phyloP scores from a whole-genome alignment of 2,329 filamentous ascomycete species.

The Xylariaceae sp. region DNA sequence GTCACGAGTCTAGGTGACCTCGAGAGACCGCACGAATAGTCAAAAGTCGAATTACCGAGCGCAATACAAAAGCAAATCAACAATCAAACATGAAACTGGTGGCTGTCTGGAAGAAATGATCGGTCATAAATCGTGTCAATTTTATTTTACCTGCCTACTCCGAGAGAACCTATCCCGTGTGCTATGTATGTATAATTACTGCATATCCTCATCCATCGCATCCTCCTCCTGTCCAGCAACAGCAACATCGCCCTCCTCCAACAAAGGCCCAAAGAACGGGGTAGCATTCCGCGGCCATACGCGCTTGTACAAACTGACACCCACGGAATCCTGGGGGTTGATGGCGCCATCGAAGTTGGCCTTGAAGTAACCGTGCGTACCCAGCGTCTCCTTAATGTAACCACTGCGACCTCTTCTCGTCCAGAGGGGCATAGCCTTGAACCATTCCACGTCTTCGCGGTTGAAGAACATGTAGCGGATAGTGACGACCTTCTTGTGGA shows the following conservation, averaged over 20 bases:
- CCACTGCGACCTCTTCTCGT: conserved; percentile 83
- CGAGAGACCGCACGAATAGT: no score
- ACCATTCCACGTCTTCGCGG: conserved; percentile 90
- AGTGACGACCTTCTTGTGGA: conserved; percentile 95
- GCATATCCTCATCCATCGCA: conserved; percentile 39
- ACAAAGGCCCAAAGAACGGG: conserved; percentile 40
- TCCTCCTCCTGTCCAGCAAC: conserved; percentile 21
- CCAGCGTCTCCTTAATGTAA: conserved; percentile 88
- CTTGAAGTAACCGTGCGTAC: conserved; percentile 99
- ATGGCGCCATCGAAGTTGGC: conserved; percentile 94
- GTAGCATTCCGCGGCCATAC: conserved; percentile 70
- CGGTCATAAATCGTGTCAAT: conserved; percentile 15
- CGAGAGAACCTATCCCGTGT: not conserved
- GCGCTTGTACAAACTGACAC: conserved; percentile 81
- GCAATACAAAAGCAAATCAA: no score
- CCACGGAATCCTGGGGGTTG: conserved; percentile 91
- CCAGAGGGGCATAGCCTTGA: conserved; percentile 94
- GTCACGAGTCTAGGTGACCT: no score
- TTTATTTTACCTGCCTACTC: not conserved
- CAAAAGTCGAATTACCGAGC: no score
- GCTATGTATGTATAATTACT: conserved; percentile 5
- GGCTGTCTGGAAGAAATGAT: no score
- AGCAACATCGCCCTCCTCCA: conserved; percentile 33
- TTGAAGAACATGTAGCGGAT: conserved; percentile 99
- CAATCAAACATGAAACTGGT: no score